Evolutionary conservation across 208 protist species (phyloP).

Genomic region (Leishmania amazonensis): DNA sequence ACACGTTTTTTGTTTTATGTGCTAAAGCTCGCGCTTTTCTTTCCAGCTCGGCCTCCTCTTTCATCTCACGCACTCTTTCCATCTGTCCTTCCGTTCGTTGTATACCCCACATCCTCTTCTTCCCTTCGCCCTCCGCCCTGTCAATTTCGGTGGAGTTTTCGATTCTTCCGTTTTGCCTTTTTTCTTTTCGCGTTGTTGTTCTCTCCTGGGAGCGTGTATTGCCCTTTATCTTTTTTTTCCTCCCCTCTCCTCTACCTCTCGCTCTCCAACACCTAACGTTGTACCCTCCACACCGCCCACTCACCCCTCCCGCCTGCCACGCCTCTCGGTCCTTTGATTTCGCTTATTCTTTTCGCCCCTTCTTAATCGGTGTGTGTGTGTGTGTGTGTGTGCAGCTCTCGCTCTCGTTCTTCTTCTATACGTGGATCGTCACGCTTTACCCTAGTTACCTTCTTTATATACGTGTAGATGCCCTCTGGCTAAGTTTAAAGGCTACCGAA

Average conservation of each 20-base stretch:
- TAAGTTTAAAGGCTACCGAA: not conserved
- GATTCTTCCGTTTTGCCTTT: not conserved
- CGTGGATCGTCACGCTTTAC: not conserved
- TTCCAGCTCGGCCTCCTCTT: not conserved
- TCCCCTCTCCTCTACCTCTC: not conserved
- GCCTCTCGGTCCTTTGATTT: not conserved
- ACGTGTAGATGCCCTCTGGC: not conserved
- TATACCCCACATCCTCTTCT: not conserved
- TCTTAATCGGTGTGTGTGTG: not conserved
- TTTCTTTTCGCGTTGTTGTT: not conserved
- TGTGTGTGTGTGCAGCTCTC: not conserved
- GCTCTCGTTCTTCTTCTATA: not conserved
- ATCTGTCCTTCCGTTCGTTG: not conserved
- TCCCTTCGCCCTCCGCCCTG: not conserved
- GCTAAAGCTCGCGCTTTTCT: not conserved
- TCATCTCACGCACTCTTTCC: not conserved
- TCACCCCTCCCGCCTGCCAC: not conserved
- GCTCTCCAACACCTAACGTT: not conserved
- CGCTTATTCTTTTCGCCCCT: not conserved
- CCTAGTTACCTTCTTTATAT: not conserved
- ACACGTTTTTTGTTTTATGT: not conserved
- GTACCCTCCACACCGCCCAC: not conserved
- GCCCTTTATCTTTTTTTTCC: not conserved
- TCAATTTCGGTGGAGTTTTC: not conserved
- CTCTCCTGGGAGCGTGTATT: not conserved